Evolutionary conservation across 345 rosid genomes (phyloP).

Genomic region (Aquilaria yunnanensis): DNA sequence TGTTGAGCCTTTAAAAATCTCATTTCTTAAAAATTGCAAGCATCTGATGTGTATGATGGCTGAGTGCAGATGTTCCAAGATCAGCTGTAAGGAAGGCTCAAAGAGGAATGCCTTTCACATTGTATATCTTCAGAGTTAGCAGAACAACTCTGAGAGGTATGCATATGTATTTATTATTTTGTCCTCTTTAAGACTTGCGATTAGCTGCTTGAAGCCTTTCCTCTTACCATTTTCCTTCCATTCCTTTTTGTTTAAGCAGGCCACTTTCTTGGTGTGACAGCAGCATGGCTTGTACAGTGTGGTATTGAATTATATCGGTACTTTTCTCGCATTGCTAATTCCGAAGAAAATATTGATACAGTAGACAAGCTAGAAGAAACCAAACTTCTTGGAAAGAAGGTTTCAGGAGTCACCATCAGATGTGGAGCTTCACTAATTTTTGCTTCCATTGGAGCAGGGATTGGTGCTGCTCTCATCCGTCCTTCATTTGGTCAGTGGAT

Average conservation of each 20-base stretch:
- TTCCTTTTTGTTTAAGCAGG: conserved; percentile 38
- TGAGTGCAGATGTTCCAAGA: conserved; percentile 64
- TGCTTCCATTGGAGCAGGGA: conserved; percentile 92
- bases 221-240: conserved; percentile 8
- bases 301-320: conserved; percentile 72
- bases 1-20: background rate
- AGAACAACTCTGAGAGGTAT: conserved; percentile 87
- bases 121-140: conserved; percentile 68
- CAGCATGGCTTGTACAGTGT: conserved; percentile 88
- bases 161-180: conserved; percentile 1
- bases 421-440: conserved; percentile 76
- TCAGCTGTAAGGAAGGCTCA: conserved; percentile 77
- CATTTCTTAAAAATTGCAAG: background rate
- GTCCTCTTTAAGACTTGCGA: background rate
- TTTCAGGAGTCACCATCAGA: conserved; percentile 51
- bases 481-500: conserved; percentile 94
- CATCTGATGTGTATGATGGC: conserved; percentile 9
- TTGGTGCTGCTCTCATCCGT: conserved; percentile 63
- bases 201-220: conserved; percentile 6
- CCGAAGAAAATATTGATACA: conserved; percentile 33
- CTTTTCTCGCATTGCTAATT: conserved; percentile 25
- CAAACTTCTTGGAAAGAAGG: conserved; percentile 70
- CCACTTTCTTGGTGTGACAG: conserved; percentile 68
- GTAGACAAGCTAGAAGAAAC: conserved; percentile 38
- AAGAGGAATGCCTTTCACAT: conserved; percentile 62